Conservation (phyloP, 768 basidiomycete genomes). For the Cantharellus anzutake region DNA sequence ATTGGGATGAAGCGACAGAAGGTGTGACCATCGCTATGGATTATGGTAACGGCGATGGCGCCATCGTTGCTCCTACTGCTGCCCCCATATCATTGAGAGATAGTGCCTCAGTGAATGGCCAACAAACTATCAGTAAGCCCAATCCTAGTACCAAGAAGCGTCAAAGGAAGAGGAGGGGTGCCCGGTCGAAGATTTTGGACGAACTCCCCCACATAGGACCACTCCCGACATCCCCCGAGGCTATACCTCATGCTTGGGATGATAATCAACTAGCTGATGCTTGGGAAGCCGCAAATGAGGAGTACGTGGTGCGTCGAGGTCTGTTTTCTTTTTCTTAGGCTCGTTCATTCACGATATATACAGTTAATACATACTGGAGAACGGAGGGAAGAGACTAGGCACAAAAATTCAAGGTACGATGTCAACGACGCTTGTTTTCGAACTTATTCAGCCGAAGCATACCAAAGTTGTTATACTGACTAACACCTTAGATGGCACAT, state of each 20-base stretch:
- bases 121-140: no score
- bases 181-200: no score
- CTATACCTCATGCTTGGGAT: not conserved
- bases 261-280: not conserved
- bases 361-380: no score
- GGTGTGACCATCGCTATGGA: not conserved
- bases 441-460: not conserved
- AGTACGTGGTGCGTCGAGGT: not conserved
- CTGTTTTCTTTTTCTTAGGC: not conserved
- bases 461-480: not conserved
- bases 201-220: no score
- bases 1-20: not conserved
- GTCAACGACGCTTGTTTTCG: no score
- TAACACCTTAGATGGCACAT: not conserved
- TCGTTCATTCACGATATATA: no score
- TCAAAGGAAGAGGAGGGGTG: no score
- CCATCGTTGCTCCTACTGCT: not conserved
- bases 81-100: not conserved
- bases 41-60: not conserved
- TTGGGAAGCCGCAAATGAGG: constrained; percentile 1
- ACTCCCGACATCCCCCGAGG: not conserved
- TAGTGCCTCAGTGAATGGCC: not conserved
- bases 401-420: not conserved
- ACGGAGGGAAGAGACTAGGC: not conserved
- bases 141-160: no score